These are phyloP conservation scores for Forsythia viridissima DNA, from an alignment of 257 asterid genomes.

Conservation along the genomic window DNA sequence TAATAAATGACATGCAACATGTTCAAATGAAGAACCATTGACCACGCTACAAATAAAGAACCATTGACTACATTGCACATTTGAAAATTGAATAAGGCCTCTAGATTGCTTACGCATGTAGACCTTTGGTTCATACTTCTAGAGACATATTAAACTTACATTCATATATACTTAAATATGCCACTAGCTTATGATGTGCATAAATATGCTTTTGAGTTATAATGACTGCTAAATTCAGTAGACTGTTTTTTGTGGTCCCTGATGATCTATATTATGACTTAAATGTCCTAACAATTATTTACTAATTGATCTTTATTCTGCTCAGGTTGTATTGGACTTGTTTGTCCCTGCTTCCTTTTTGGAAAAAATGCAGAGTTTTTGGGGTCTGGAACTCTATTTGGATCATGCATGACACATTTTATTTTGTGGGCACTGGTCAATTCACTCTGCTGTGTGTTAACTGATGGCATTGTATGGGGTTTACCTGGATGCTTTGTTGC, in stretches of 20 bases:
- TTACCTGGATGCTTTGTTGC: conserved; percentile 93
- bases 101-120: neutral
- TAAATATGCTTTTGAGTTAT: neutral
- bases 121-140: neutral
- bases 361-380: conserved; percentile 73
- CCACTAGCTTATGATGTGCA: neutral
- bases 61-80: neutral
- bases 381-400: conserved; percentile 53
- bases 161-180: neutral
- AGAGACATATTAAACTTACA: neutral
- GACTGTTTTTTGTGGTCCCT: neutral
- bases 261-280: conserved; percentile 6
- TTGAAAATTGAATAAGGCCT: neutral
- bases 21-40: neutral
- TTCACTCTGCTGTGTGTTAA: conserved; percentile 70
- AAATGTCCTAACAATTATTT: neutral
- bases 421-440: conserved; percentile 73
- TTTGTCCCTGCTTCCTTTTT: conserved; percentile 89
- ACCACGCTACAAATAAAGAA: neutral
- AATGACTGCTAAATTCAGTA: neutral
- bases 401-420: conserved; percentile 76
- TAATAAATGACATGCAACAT: no score
- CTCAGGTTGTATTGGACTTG: conserved; percentile 74
- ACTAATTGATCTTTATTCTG: conserved; percentile 22
- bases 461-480: conserved; percentile 75